Evolutionary conservation across 257 asterid species (phyloP).

Genomic region (Salvia hispanica): DNA sequence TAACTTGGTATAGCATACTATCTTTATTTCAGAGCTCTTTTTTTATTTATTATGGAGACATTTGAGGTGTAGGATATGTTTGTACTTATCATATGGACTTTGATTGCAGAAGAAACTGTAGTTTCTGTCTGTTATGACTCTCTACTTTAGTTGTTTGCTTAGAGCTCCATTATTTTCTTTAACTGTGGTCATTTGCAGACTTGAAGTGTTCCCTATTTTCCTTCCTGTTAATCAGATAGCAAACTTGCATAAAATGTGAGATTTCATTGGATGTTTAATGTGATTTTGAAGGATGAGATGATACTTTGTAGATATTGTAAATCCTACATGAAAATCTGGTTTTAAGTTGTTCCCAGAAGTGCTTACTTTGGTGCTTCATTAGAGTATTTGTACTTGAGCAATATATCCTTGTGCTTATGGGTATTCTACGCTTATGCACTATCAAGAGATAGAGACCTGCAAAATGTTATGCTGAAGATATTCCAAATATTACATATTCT

Average conservation of each 20-base stretch:
- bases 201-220: not conserved
- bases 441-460: not conserved
- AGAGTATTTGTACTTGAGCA: conserved; percentile 19
- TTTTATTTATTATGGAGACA: not conserved
- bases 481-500: not conserved
- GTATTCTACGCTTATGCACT: conserved; percentile 4
- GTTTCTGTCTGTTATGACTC: conserved; percentile 16
- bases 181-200: conserved; percentile 14
- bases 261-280: not conserved
- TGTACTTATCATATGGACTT: conserved; percentile 14
- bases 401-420: not conserved
- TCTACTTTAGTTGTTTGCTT: not conserved
- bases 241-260: not conserved
- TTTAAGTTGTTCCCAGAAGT: not conserved
- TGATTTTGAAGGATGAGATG: conserved; percentile 5
- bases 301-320: not conserved
- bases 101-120: conserved; percentile 20
- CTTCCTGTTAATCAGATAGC: not conserved
- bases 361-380: conserved; percentile 3
- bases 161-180: not conserved
- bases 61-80: conserved; percentile 9
- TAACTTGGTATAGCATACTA: not conserved
- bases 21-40: not conserved
- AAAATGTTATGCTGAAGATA: conserved; percentile 1
- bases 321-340: conserved; percentile 16